phyloP scores from a whole-genome alignment of 306 rosid genomes.

The Hippophae tibetana region DNA sequence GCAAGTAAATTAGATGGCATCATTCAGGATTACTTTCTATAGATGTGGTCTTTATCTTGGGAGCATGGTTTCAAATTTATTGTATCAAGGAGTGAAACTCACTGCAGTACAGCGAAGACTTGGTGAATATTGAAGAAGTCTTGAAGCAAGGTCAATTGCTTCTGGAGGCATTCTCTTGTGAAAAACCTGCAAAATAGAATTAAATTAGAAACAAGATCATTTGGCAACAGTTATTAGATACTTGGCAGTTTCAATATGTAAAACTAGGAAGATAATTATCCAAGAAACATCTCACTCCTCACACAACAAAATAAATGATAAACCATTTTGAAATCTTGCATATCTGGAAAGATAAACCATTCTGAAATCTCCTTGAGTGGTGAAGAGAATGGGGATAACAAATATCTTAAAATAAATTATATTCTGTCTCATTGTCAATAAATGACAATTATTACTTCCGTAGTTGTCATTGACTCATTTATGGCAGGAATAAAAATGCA shows the following conservation, averaged over 20 bases:
- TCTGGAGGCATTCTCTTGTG: constrained; percentile 94
- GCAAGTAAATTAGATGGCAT: neutral
- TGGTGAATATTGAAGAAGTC: constrained; percentile 97
- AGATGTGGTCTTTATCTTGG: constrained; percentile 2
- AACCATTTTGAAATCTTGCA: neutral
- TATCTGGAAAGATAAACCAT: neutral
- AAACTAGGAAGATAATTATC: too few species aligned
- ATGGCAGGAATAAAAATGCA: too few species aligned
- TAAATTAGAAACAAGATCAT: constrained; percentile 12
- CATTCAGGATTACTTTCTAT: neutral
- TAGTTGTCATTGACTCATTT: too few species aligned
- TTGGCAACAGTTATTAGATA: too few species aligned
- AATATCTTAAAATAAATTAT: too few species aligned
- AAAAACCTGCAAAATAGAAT: constrained; percentile 57
- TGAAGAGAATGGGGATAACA: neutral
- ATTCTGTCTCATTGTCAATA: too few species aligned
- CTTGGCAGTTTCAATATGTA: too few species aligned
- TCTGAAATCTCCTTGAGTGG: neutral
- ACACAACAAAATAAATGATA: neutral
- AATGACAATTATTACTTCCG: too few species aligned
- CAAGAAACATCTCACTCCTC: too few species aligned
- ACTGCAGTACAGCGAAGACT: constrained; percentile 89
- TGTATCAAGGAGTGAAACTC: constrained; percentile 26
- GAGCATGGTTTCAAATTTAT: neutral
- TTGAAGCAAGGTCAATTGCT: constrained; percentile 94